A percentile compares a stretch with the other conserved stretches of the same genome.
Conservation (phyloP, 2,329 filamentous ascomycete genomes). For the Trichoderma hamatum region DNA sequence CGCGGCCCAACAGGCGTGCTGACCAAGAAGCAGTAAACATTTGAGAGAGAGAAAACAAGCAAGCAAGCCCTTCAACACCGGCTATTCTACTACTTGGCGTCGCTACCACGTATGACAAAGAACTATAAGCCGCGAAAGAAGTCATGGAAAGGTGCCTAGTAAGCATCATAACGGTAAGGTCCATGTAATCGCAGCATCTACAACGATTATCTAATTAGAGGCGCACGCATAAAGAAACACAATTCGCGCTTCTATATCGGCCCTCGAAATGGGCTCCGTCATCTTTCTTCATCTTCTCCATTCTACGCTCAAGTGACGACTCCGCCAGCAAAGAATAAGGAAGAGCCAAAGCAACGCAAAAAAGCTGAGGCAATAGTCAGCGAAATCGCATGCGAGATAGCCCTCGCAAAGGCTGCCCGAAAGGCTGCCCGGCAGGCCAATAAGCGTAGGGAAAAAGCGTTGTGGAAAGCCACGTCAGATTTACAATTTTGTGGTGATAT, state of each 20-base stretch:
- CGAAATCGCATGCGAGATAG: background rate
- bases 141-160: background rate
- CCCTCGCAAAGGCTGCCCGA: too few species aligned
- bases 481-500: background rate
- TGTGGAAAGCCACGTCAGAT: background rate
- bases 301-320: background rate
- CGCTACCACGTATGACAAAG: background rate
- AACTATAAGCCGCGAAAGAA: background rate
- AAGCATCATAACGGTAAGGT: background rate
- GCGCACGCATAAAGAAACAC: background rate
- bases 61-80: too few species aligned
- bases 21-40: background rate
- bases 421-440: too few species aligned
- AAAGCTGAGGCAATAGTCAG: background rate
- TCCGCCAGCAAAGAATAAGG: background rate
- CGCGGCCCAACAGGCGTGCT: background rate
- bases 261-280: background rate
- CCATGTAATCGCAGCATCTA: background rate
- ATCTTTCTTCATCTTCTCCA: background rate
- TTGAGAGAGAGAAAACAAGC: background rate
- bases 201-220: background rate
- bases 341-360: too few species aligned
- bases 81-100: too few species aligned
- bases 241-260: background rate
- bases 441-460: background rate